phyloP scores from a whole-genome alignment of 2,329 filamentous ascomycete genomes.

The Cercospora canescens region DNA sequence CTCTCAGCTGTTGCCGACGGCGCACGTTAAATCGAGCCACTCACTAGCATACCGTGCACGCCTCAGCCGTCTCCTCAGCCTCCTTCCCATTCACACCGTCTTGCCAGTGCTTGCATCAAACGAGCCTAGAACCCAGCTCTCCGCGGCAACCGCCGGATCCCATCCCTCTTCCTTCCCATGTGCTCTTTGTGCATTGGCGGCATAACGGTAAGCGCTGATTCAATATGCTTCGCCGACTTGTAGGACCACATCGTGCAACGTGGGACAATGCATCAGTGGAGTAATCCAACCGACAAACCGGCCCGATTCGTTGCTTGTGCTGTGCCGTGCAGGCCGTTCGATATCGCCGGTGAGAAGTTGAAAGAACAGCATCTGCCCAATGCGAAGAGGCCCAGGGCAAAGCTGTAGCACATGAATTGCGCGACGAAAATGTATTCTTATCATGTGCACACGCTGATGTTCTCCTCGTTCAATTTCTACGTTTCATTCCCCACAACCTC shows the following conservation, averaged over 20 bases:
- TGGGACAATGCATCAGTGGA: constrained; percentile 27
- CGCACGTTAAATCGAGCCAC: not conserved
- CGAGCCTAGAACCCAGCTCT: not conserved
- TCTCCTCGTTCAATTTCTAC: too few species aligned
- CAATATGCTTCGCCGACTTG: not conserved
- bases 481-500: too few species aligned
- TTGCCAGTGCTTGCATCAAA: not conserved
- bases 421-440: not conserved
- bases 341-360: constrained; percentile 22
- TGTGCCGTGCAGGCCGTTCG: constrained; percentile 24
- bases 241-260: constrained; percentile 28
- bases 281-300: constrained; percentile 24
- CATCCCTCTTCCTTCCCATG: not conserved
- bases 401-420: constrained; percentile 1
- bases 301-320: constrained; percentile 23
- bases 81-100: not conserved
- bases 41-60: not conserved
- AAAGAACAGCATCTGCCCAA: constrained; percentile 11
- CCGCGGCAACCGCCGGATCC: not conserved
- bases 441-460: too few species aligned
- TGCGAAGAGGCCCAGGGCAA: not conserved
- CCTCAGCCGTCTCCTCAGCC: not conserved
- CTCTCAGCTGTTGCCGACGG: not conserved
- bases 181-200: not conserved
- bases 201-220: constrained; percentile 2